Evolutionary conservation across 164 flowering plant genomes (phyloP).

Genomic region (Magnolia changhungtana): DNA sequence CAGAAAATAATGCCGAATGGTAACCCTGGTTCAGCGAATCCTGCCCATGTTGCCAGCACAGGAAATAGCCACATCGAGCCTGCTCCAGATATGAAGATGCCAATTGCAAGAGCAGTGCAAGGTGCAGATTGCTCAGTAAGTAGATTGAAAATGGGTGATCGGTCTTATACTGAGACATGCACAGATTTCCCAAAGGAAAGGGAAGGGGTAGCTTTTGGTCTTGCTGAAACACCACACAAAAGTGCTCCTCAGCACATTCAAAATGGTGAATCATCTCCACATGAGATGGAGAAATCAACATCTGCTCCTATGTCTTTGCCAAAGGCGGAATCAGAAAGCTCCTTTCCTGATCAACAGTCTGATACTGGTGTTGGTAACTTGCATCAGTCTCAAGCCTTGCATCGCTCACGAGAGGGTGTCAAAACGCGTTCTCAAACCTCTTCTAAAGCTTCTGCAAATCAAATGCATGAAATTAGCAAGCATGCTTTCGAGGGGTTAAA

Average conservation of each 20-base stretch:
- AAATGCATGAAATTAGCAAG: slow-evolving; percentile 13
- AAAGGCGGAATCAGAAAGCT: slow-evolving; percentile 1
- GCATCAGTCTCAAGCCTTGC: slow-evolving; percentile 21
- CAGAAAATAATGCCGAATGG: slow-evolving; percentile 40
- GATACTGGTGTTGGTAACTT: slow-evolving; percentile 11
- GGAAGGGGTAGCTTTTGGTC: slow-evolving; percentile 20
- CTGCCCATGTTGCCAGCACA: slow-evolving; percentile 18
- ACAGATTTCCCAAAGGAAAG: slow-evolving; percentile 17
- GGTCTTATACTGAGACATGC: not conserved
- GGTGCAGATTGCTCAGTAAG: slow-evolving; percentile 19
- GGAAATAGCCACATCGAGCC: slow-evolving; percentile 14
- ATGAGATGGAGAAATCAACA: slow-evolving; percentile 18
- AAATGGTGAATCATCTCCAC: slow-evolving; percentile 20
- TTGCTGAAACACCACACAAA: slow-evolving; percentile 21
- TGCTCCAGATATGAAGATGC: slow-evolving; percentile 20
- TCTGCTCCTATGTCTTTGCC: slow-evolving; percentile 22
- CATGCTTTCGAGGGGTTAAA: not conserved
- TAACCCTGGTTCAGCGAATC: slow-evolving; percentile 24
- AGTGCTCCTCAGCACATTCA: slow-evolving; percentile 21
- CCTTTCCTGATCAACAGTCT: slow-evolving; percentile 18
- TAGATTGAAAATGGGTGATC: slow-evolving; percentile 21
- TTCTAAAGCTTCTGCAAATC: slow-evolving; percentile 27
- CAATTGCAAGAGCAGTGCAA: slow-evolving; percentile 16
- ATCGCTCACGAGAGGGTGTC: slow-evolving; percentile 17
- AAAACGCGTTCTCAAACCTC: slow-evolving; percentile 12